Base-by-base conservation (phyloP, 2,329 filamentous ascomycete genomes). In the Trichoderma semiorbis region DNA sequence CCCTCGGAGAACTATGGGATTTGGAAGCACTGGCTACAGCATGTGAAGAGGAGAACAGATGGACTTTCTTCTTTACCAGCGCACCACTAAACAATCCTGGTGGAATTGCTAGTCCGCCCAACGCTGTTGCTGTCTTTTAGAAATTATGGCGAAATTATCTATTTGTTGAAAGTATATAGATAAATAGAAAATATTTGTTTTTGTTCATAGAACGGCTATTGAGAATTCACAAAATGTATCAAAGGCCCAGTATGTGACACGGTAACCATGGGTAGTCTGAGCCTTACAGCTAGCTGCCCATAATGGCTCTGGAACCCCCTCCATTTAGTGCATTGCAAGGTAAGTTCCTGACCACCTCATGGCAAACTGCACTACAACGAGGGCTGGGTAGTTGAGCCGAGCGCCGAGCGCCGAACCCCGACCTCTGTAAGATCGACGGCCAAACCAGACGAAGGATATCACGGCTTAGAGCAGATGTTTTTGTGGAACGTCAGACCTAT, bases 1-100 rank as follows among this genome's bases (percentile, higher is more conserved):
- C 85, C 1, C 84, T 86, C 47, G 85, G 85, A 0, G 85, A 87
- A 75, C 74, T 86, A 61, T 86, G 86, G 71, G 81, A 86, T 67
- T 73, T 86, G 14, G 83, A 85, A 62, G 76, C 71, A 3, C 71
- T 86, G 53, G 77, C 78, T 1, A 66, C 72, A 18, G 79, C 80
- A 32, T 84, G 83, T 32, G 24, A 60, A 14, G 77, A 79, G 66
- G 73, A 76, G 12, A 72, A 76, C 4, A 72, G 80, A 28, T 85
- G 80, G 78, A 78, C 79, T 0, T 85, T 85, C 57, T 84, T 85
- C 72, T 79, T 85, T 32, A 79, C 74, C 70, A 82, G 80, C 62
- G 76, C 81, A 70, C 81, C 82, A 7, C 72, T 83, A 28, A 81
- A 80, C 55, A 76, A 76, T 18, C 61, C 32, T 18, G 61, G 61